Conservation (phyloP, 2,329 filamentous ascomycete species). For the Trichoderma sp. region DNA sequence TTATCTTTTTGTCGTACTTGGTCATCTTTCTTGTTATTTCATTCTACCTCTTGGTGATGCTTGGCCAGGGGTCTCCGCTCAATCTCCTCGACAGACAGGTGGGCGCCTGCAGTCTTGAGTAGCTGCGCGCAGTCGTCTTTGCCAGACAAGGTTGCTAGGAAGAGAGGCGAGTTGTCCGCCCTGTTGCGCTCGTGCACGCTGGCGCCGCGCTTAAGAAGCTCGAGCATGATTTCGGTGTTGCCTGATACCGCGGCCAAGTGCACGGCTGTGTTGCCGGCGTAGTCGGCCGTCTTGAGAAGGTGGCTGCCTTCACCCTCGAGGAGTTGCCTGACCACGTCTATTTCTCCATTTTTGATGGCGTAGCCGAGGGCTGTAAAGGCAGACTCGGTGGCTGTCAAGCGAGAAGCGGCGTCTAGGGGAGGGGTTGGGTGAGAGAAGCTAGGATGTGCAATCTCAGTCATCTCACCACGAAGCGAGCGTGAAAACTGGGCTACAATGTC, state of each 20-base stretch:
- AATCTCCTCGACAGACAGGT: slow-evolving; percentile 50
- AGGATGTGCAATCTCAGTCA: slow-evolving; percentile 73
- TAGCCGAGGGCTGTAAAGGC: slow-evolving; percentile 79
- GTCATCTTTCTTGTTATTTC: not conserved
- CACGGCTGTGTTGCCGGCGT: slow-evolving; percentile 74
- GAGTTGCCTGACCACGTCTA: slow-evolving; percentile 65
- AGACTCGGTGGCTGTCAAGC: slow-evolving; percentile 53
- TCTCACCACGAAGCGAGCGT: slow-evolving; percentile 75
- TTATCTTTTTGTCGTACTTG: not conserved
- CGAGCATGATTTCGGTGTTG: slow-evolving; percentile 55
- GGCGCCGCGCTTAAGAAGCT: slow-evolving; percentile 62
- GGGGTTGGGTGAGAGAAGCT: slow-evolving; percentile 75
- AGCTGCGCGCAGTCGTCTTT: slow-evolving; percentile 55
- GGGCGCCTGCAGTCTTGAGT: slow-evolving; percentile 60
- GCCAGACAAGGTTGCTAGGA: slow-evolving; percentile 60
- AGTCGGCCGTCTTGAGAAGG: slow-evolving; percentile 75
- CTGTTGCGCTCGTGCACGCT: slow-evolving; percentile 67
- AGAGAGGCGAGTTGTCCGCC: slow-evolving; percentile 66
- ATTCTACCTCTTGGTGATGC: slow-evolving; percentile 18
- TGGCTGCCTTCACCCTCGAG: slow-evolving; percentile 64
- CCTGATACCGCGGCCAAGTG: slow-evolving; percentile 60
- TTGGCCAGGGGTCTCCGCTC: slow-evolving; percentile 33
- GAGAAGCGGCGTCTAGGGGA: slow-evolving; percentile 45
- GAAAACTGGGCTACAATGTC: slow-evolving; percentile 74
- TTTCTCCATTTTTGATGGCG: slow-evolving; percentile 72